Evolutionary conservation across 805 yeast species (phyloP).

Genomic region (Yarrowia sp.): DNA sequence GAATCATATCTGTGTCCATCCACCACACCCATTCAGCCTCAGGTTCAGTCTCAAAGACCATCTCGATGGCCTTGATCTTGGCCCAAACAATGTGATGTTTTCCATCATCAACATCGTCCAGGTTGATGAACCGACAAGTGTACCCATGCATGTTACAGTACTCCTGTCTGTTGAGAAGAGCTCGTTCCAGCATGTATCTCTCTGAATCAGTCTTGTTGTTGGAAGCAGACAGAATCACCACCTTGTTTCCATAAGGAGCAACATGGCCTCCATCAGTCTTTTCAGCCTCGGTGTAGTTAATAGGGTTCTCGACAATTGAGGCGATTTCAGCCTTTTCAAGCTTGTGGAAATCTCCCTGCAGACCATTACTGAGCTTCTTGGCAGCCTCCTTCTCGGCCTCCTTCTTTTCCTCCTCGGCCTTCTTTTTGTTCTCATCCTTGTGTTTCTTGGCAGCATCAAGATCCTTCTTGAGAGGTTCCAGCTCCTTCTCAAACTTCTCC

Average conservation of each 20-base stretch:
- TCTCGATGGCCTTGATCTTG: conserved; percentile 39
- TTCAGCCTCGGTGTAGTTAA: neutral
- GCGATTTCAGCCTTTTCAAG: conserved; percentile 2
- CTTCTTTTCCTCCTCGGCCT: conserved; percentile 5
- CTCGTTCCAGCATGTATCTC: conserved; percentile 27
- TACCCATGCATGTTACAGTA: conserved; percentile 39
- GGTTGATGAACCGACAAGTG: conserved; percentile 36
- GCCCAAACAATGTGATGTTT: conserved; percentile 37
- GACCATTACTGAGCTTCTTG: conserved; percentile 4
- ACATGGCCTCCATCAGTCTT: conserved; percentile 9
- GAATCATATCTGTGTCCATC: conserved; percentile 41
- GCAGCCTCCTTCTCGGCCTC: conserved; percentile 1
- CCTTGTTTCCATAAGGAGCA: conserved; percentile 26
- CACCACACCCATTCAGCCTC: conserved; percentile 44
- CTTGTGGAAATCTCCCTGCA: conserved; percentile 1
- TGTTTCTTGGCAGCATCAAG: conserved; percentile 6
- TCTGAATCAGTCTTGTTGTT: conserved; percentile 33
- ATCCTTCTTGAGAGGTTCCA: conserved; percentile 12
- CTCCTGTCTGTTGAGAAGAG: conserved; percentile 36
- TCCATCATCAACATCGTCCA: conserved; percentile 32
- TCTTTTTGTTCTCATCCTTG: neutral
- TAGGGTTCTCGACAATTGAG: conserved; percentile 15
- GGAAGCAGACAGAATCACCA: conserved; percentile 34
- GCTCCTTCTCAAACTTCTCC: neutral
- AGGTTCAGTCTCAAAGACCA: conserved; percentile 37